These are phyloP conservation scores for Cladosporium cucumerinum DNA, from an alignment of 2,329 filamentous ascomycete species.

Conservation along the genomic window DNA sequence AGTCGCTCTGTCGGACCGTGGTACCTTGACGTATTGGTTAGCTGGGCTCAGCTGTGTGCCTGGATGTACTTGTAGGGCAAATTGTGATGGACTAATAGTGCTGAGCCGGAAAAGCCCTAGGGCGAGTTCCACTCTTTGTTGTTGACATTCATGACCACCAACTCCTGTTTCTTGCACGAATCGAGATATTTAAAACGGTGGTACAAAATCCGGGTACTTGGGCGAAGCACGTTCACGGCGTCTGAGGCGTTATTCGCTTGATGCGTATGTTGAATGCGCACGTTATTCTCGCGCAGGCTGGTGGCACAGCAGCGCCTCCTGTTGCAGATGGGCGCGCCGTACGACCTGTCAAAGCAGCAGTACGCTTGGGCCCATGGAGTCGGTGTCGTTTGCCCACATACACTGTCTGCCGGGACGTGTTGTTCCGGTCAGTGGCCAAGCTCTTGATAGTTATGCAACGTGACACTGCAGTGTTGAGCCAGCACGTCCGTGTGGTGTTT, in stretches of 20 bases:
- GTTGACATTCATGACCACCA: not conserved
- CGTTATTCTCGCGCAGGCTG: not conserved
- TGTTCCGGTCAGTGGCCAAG: not conserved
- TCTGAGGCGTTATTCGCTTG: not conserved
- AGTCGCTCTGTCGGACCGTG: slow-evolving; percentile 2
- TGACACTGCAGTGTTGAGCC: not conserved
- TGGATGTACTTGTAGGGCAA: not conserved
- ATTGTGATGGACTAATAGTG: not conserved
- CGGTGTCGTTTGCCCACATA: not conserved
- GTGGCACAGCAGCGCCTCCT: slow-evolving; percentile 10
- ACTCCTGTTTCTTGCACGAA: not conserved
- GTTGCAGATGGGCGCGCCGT: not conserved
- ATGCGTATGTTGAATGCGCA: not conserved
- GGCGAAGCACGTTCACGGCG: slow-evolving; percentile 7
- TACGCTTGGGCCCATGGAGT: not conserved
- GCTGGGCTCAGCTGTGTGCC: not conserved
- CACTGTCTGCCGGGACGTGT: not conserved
- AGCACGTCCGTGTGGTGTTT: not conserved
- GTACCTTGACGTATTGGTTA: not conserved
- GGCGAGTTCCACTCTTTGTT: not conserved
- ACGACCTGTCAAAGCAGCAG: not conserved
- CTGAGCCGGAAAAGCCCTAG: not conserved
- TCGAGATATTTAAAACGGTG: not conserved
- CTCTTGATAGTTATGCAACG: not conserved
- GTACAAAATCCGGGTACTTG: slow-evolving; percentile 1